phyloP scores from a whole-genome alignment of 2,329 filamentous ascomycete genomes.

The Pseudocercospora vitis region DNA sequence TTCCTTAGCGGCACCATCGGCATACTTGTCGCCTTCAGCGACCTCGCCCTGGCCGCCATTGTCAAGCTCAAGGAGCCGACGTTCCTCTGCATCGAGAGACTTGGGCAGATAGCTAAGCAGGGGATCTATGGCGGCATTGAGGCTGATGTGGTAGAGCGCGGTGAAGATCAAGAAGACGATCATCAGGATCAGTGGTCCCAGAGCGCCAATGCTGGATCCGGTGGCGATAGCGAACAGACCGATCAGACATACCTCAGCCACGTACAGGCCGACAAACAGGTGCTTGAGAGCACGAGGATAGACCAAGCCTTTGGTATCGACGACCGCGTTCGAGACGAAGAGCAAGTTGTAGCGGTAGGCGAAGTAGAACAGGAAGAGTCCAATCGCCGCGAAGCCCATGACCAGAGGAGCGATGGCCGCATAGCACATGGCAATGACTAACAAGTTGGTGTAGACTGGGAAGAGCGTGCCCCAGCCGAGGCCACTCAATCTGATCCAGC shows the following conservation, averaged over 20 bases:
- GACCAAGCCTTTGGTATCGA: conserved; percentile 84
- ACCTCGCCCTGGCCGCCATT: conserved; percentile 24
- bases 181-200: conserved; percentile 73
- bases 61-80: conserved; percentile 38
- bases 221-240: conserved; percentile 74
- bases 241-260: conserved; percentile 74
- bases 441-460: conserved; percentile 77
- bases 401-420: conserved; percentile 83
- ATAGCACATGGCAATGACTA: conserved; percentile 74
- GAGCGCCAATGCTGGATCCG: conserved; percentile 48
- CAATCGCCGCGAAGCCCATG: conserved; percentile 75
- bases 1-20: conserved; percentile 33
- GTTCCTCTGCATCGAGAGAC: conserved; percentile 41
- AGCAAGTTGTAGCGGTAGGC: conserved; percentile 90
- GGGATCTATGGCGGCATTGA: conserved; percentile 72
- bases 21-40: conserved; percentile 26
- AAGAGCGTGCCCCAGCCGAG: conserved; percentile 83
- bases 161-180: conserved; percentile 74
- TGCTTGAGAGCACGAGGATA: conserved; percentile 89
- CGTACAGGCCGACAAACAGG: conserved; percentile 78
- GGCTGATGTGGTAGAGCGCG: conserved; percentile 69
- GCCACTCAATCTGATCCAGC: conserved; percentile 72
- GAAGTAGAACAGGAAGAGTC: conserved; percentile 77
- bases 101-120: conserved; percentile 74
- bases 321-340: conserved; percentile 76